phyloP scores from a whole-genome alignment of 1,284 basidiomycete species.

The Moesziomyces sp. region DNA sequence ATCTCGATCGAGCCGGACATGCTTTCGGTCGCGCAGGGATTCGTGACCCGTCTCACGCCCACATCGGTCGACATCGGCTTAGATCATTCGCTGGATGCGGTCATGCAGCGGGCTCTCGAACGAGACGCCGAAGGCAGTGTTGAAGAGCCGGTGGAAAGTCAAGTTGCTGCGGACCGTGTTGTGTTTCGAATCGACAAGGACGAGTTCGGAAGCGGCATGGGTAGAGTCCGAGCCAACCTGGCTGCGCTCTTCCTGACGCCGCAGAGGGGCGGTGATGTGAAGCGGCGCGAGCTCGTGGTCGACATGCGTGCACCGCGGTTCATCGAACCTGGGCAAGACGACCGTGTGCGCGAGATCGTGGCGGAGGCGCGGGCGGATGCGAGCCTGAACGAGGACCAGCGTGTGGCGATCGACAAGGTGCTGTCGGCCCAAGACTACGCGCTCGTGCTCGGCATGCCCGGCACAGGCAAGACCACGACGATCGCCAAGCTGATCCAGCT shows the following conservation, averaged over 20 bases:
- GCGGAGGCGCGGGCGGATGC: conserved; percentile 19
- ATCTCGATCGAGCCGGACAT: conserved; percentile 83
- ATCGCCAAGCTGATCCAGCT: conserved; percentile 86
- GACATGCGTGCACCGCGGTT: conserved; percentile 80
- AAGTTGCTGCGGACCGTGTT: conserved; percentile 56
- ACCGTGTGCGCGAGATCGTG: not conserved
- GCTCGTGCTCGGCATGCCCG: conserved; percentile 94
- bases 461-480: conserved; percentile 96
- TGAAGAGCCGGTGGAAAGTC: conserved; percentile 3
- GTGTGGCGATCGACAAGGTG: conserved; percentile 78
- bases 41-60: conserved; percentile 79
- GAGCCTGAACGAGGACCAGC: conserved; percentile 80
- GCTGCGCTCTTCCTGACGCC: conserved; percentile 82
- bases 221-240: conserved; percentile 87
- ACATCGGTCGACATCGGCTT: conserved; percentile 79
- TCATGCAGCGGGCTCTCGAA: conserved; percentile 43
- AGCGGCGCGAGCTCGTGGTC: conserved; percentile 79
- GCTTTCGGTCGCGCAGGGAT: conserved; percentile 84
- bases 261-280: conserved; percentile 71
- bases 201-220: conserved; percentile 87
- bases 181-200: conserved; percentile 93
- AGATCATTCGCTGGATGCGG: conserved; percentile 77
- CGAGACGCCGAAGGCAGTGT: conserved; percentile 1
- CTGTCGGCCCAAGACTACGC: conserved; percentile 88
- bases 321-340: conserved; percentile 30